Evolutionary conservation across 2,329 filamentous ascomycete genomes (phyloP).

Genomic region (Alternaria atra): DNA sequence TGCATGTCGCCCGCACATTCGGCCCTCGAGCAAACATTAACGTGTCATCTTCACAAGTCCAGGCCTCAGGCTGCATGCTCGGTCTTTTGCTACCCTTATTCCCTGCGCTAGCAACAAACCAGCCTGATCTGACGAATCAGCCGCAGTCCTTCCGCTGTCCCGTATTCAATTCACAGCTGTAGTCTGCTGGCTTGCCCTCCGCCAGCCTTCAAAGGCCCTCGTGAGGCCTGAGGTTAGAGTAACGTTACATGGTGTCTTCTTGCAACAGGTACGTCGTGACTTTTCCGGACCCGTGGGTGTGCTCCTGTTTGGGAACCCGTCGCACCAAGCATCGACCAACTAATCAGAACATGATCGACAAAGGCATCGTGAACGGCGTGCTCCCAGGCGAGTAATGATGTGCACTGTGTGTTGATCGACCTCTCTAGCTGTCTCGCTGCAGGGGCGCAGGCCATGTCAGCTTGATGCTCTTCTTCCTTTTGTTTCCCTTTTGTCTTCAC

Average conservation of each 20-base stretch:
- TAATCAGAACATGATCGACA: conserved; percentile 17
- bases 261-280: not conserved
- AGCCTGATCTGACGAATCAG: conserved; percentile 16
- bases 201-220: not conserved
- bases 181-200: conserved; percentile 4
- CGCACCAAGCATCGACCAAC: conserved; percentile 7
- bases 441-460: conserved; percentile 3
- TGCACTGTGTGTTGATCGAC: conserved; percentile 14
- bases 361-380: conserved; percentile 11
- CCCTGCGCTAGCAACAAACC: conserved; percentile 11
- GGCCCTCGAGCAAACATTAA: conserved; percentile 9
- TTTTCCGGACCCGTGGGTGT: conserved; percentile 6
- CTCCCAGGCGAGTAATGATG: conserved; percentile 16
- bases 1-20: not conserved
- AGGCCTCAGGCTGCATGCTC: conserved; percentile 16
- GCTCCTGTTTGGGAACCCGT: conserved; percentile 6
- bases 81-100: conserved; percentile 18
- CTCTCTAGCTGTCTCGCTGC: not conserved
- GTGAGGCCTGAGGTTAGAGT: conserved; percentile 4
- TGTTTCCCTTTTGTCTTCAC: not conserved
- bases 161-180: conserved; percentile 2
- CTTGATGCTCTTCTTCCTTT: conserved; percentile 3
- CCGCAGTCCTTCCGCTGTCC: conserved; percentile 5
- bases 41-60: conserved; percentile 17
- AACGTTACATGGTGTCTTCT: conserved; percentile 24